Conservation (phyloP, 1,139 yeast genomes). For the Nakaseomyces kungkrabaensis region DNA sequence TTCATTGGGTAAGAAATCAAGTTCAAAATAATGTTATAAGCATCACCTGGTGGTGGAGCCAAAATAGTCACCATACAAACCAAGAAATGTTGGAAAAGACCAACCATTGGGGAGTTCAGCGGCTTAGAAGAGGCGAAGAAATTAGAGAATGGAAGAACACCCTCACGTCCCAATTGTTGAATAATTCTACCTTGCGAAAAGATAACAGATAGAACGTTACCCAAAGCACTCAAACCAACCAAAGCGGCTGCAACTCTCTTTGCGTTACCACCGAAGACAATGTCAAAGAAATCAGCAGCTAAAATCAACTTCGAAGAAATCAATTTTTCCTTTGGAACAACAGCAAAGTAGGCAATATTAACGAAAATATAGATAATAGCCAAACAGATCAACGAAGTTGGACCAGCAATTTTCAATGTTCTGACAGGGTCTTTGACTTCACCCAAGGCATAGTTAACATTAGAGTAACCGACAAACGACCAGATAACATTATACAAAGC, state of each 20-base stretch:
- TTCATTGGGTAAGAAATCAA: constrained; percentile 70
- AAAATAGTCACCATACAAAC: constrained; percentile 45
- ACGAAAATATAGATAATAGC: constrained; percentile 59
- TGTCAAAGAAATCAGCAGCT: constrained; percentile 65
- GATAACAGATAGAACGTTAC: constrained; percentile 69
- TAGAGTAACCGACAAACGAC: constrained; percentile 68
- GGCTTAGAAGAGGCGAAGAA: constrained; percentile 46
- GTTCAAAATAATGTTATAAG: constrained; percentile 65
- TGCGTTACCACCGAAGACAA: constrained; percentile 61
- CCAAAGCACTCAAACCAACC: constrained; percentile 66
- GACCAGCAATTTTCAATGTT: constrained; percentile 64
- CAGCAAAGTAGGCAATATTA: constrained; percentile 64
- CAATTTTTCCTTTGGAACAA: constrained; percentile 56
- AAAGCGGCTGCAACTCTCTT: constrained; percentile 60
- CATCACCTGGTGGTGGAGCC: constrained; percentile 68
- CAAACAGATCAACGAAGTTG: constrained; percentile 51
- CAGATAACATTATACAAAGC: constrained; percentile 73
- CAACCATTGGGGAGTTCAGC: constrained; percentile 40
- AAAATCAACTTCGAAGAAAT: constrained; percentile 55
- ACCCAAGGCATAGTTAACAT: constrained; percentile 74
- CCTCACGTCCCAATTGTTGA: constrained; percentile 65
- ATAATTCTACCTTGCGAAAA: constrained; percentile 72
- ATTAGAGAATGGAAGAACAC: constrained; percentile 57
- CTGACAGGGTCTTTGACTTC: constrained; percentile 65
- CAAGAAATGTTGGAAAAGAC: constrained; percentile 45